Base-by-base conservation (phyloP, 1,284 basidiomycete genomes). In the Spongispora temasekensis region DNA sequence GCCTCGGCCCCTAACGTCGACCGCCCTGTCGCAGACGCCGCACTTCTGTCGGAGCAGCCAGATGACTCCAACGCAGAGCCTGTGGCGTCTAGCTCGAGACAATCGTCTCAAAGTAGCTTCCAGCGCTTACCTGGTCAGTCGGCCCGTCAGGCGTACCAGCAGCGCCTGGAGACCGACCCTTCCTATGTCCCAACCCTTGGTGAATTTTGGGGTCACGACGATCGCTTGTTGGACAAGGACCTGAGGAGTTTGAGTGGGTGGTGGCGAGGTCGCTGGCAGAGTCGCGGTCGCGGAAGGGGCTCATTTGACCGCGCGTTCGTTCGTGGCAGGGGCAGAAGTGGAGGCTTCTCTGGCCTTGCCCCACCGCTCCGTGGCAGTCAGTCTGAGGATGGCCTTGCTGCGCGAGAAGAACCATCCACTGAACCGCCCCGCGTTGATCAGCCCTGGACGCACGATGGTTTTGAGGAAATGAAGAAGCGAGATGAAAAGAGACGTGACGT, bases 181-280 rank as follows among this genome's bases (percentile, higher is more conserved):
- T 91, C 92, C 2, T 93, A 88, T 70, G 89, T 93, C 31, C 94
- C 94, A 25, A 89, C 86, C 28, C 90, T 94, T 15, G 94, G 94
- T 61, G 88, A 89, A 63, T 96, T 95, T 70, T 96, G 93, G 93
- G 89, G 91, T 9, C 94, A 95, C 70, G 94, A 95, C 72, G 93
- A 95, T 73, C 87, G 94, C 53, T 77, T 89, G 63, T 76, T 89
- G 73, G 91, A 87, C 76, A 91, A 87, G 77, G 86, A 88, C 65
- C 75, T 90, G 56, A 84, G 88, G 61, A 89, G 86, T 74, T 76
- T 91, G 61, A 91, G 88, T 78, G 87, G 82, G 9, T 94, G 90
- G 91, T 90, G 91, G 91, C 81, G 90, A 64, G 91, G 87, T 48
- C 84, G 84, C 60, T 89, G 90, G 87, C 83, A 89, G 68, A 83